These are phyloP conservation scores for Diaporthe aspalathi DNA, from an alignment of 2,329 filamentous ascomycete species.

Conservation along the genomic window DNA sequence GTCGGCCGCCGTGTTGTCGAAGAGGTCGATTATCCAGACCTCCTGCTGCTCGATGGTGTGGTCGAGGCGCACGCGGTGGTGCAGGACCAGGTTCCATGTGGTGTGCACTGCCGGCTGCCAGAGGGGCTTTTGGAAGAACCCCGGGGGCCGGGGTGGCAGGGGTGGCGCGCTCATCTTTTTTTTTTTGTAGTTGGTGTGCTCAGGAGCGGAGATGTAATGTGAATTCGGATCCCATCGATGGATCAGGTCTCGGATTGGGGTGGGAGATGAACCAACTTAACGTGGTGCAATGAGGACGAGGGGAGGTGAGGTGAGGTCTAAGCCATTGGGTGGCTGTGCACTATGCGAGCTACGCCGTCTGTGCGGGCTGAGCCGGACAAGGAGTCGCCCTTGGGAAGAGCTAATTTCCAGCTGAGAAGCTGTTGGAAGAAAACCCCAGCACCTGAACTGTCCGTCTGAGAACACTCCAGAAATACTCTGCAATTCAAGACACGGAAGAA, in stretches of 20 bases:
- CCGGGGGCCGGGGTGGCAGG: conserved; percentile 34
- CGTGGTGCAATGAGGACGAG: background rate
- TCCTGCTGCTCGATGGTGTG: conserved; percentile 28
- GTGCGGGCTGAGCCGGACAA: conserved; percentile 15
- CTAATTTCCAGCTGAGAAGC: background rate
- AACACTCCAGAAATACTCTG: too few relatives aligned
- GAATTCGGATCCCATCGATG: background rate
- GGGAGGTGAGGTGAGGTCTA: conserved; percentile 15
- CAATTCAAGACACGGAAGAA: too few relatives aligned
- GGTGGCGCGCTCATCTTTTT: conserved; percentile 31
- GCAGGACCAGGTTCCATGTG: conserved; percentile 39
- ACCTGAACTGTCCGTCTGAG: too few relatives aligned
- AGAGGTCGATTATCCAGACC: conserved; percentile 39
- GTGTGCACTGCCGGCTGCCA: conserved; percentile 34
- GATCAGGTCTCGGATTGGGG: background rate
- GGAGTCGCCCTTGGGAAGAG: background rate
- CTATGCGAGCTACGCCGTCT: conserved; percentile 13
- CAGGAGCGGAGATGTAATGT: background rate
- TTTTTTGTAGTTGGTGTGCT: too few relatives aligned
- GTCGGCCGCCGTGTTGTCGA: conserved; percentile 39
- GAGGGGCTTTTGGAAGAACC: conserved; percentile 27
- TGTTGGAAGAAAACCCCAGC: background rate
- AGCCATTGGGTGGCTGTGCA: conserved; percentile 13
- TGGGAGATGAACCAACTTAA: background rate
- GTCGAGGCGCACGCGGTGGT: conserved; percentile 35